These are phyloP conservation scores for Syzygium aromaticum DNA, from an alignment of 345 rosid genomes.

Conservation along the genomic window DNA sequence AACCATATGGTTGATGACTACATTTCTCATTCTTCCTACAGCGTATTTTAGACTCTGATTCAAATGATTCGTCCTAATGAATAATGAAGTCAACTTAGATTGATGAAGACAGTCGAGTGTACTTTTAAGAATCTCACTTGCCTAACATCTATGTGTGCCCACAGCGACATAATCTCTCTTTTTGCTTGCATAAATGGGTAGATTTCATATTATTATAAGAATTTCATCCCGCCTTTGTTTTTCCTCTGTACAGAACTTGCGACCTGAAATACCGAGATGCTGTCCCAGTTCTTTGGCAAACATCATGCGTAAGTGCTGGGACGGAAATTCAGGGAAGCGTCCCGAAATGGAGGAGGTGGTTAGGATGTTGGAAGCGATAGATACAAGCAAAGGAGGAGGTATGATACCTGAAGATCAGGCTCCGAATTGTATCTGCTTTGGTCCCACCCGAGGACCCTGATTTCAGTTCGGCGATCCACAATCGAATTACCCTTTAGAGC, in stretches of 20 bases:
- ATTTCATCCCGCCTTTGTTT: not conserved
- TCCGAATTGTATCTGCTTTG: conserved; percentile 65
- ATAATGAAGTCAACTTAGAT: not conserved
- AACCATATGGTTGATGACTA: not conserved
- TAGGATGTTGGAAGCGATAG: conserved; percentile 60
- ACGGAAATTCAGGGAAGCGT: conserved; percentile 57
- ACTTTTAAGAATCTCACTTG: not conserved
- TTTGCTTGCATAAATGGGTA: not conserved
- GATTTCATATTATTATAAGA: not conserved
- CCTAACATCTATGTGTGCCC: not conserved
- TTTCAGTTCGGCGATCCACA: not conserved
- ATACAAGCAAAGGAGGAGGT: conserved; percentile 93
- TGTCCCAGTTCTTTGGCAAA: conserved; percentile 63
- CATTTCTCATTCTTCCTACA: not conserved
- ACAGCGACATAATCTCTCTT: not conserved
- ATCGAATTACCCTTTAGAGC: not conserved
- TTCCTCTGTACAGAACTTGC: conserved; percentile 47
- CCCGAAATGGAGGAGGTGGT: conserved; percentile 90
- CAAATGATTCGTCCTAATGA: not conserved
- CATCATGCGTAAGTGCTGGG: conserved; percentile 89
- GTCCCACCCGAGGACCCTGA: conserved; percentile 74
- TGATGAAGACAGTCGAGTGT: not conserved
- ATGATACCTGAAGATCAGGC: conserved; percentile 84
- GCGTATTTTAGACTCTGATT: not conserved
- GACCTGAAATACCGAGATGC: conserved; percentile 86